phyloP scores from a whole-genome alignment of 768 basidiomycete genomes.

The Boletus tylopilopsis region DNA sequence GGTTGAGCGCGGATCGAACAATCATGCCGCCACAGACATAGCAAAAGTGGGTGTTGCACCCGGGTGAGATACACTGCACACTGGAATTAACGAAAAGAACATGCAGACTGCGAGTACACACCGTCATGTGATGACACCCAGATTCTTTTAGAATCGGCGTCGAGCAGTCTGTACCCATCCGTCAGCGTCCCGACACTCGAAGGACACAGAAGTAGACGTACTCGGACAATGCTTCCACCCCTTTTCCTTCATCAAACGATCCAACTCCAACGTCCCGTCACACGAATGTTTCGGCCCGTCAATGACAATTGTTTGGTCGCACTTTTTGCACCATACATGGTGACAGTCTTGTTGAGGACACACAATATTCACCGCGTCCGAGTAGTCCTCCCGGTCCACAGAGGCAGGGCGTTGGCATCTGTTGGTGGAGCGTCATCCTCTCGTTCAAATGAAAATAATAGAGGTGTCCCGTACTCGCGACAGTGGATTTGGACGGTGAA shows the following conservation, averaged over 20 bases:
- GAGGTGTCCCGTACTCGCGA: constrained; percentile 40
- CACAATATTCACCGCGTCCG: constrained; percentile 35
- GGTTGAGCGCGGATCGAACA: constrained; percentile 35
- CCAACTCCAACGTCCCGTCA: constrained; percentile 54
- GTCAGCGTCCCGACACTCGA: too few species aligned
- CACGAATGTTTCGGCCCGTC: constrained; percentile 51
- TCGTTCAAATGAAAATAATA: not conserved
- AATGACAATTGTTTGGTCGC: constrained; percentile 39
- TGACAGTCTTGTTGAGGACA: constrained; percentile 56
- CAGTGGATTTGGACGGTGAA: constrained; percentile 47
- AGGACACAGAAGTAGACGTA: too few species aligned
- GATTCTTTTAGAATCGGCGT: constrained; percentile 48
- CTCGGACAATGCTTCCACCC: constrained; percentile 69
- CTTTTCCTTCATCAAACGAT: constrained; percentile 44
- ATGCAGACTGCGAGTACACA: constrained; percentile 16
- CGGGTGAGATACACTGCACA: constrained; percentile 53
- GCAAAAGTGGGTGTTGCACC: constrained; percentile 61
- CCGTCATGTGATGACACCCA: constrained; percentile 61
- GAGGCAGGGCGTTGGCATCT: constrained; percentile 50
- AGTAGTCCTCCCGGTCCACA: constrained; percentile 49
- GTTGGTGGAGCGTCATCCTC: not conserved
- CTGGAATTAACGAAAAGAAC: too few species aligned
- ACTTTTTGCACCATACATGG: constrained; percentile 59
- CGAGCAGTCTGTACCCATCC: constrained; percentile 38
- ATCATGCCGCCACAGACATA: constrained; percentile 49